phyloP scores from a whole-genome alignment of 768 basidiomycete genomes.

The Termitomyces sp. region DNA sequence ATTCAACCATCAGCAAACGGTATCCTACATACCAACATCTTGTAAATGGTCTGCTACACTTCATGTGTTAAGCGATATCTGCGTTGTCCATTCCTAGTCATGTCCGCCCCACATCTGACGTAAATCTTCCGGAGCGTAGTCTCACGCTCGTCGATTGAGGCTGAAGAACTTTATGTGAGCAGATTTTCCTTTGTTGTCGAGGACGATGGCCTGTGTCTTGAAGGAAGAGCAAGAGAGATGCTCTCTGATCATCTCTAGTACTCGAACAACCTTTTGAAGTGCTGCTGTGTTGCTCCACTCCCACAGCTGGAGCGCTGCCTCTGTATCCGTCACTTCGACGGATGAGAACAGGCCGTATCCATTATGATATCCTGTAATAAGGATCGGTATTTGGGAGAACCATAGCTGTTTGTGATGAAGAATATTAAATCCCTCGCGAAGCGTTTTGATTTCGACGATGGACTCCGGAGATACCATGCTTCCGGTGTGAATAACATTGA shows the following conservation, averaged over 20 bases:
- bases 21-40: background rate
- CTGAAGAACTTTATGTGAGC: slow-evolving; percentile 8
- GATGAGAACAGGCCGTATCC: slow-evolving; percentile 13
- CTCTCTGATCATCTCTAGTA: slow-evolving; percentile 16
- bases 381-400: slow-evolving; percentile 19
- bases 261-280: slow-evolving; percentile 12
- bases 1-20: background rate
- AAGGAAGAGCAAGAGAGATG: slow-evolving; percentile 5
- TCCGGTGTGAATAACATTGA: slow-evolving; percentile 9
- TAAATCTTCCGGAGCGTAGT: slow-evolving; percentile 10
- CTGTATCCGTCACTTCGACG: slow-evolving; percentile 3
- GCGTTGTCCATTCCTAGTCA: background rate
- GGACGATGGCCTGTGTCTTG: slow-evolving; percentile 12
- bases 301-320: slow-evolving; percentile 8
- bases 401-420: slow-evolving; percentile 11
- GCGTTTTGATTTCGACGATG: slow-evolving; percentile 18
- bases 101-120: slow-evolving; percentile 4
- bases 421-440: background rate
- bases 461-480: slow-evolving; percentile 8
- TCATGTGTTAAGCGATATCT: background rate
- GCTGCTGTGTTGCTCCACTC: slow-evolving; percentile 9
- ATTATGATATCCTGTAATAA: slow-evolving; percentile 16
- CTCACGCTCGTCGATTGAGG: slow-evolving; percentile 8
- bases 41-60: background rate
- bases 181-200: background rate